Conservation (phyloP, 768 basidiomycete genomes). For the Tephrocybe sp. region DNA sequence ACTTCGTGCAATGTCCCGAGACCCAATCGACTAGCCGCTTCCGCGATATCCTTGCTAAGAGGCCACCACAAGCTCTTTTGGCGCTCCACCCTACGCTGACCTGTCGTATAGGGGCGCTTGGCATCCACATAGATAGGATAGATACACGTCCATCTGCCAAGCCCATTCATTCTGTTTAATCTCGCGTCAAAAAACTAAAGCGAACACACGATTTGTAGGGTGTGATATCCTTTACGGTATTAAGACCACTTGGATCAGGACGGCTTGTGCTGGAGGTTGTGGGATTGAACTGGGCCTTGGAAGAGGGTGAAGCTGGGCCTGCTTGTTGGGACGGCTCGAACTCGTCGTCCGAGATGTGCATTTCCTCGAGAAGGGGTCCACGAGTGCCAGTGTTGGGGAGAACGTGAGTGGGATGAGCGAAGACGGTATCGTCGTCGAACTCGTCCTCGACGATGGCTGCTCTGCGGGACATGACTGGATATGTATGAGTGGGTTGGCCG, state of each 20-base stretch:
- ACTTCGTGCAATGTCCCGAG: slow-evolving; percentile 86
- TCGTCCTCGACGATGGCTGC: slow-evolving; percentile 64
- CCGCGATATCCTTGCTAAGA: slow-evolving; percentile 87
- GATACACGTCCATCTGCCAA: slow-evolving; percentile 84
- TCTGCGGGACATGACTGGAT: slow-evolving; percentile 60
- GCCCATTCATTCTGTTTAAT: slow-evolving; percentile 17
- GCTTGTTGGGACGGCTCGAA: slow-evolving; percentile 39
- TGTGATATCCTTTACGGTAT: slow-evolving; percentile 66
- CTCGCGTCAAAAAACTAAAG: slow-evolving; percentile 13
- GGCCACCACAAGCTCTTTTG: slow-evolving; percentile 92
- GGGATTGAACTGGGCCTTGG: slow-evolving; percentile 25
- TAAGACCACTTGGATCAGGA: slow-evolving; percentile 27
- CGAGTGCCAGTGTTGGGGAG: slow-evolving; percentile 64
- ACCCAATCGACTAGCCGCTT: slow-evolving; percentile 74
- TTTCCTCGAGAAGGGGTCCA: slow-evolving; percentile 80
- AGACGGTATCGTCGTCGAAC: slow-evolving; percentile 94
- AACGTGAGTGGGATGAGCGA: slow-evolving; percentile 69
- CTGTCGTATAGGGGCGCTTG: slow-evolving; percentile 81
- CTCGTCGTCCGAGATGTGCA: slow-evolving; percentile 56
- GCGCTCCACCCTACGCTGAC: slow-evolving; percentile 78
- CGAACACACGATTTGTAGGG: slow-evolving; percentile 76
- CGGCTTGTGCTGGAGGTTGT: slow-evolving; percentile 21
- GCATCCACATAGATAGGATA: slow-evolving; percentile 98
- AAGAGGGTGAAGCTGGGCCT: slow-evolving; percentile 56
- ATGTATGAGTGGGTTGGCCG: slow-evolving; percentile 5